Evolutionary conservation across 169 alveolate species (phyloP).

Genomic region (Plasmodium gallinaceum): DNA sequence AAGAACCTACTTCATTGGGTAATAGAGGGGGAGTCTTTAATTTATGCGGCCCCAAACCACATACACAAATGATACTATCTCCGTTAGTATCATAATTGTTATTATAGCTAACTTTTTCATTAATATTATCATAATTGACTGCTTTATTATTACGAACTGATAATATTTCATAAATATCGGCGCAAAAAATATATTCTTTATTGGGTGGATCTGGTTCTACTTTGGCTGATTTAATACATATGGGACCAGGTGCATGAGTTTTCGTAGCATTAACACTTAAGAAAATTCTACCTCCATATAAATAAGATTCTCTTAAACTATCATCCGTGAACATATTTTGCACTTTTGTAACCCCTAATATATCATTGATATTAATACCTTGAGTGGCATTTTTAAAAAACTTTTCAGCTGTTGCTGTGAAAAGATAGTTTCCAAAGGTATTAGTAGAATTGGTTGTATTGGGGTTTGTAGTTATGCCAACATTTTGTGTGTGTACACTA

Average conservation of each 20-base stretch:
- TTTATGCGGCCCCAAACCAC: constrained; percentile 81
- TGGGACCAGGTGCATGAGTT: constrained; percentile 82
- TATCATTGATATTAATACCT: constrained; percentile 67
- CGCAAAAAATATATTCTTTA: constrained; percentile 61
- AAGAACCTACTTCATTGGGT: constrained; percentile 81
- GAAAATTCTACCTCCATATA: constrained; percentile 81
- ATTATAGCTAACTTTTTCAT: not conserved
- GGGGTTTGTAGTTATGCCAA: not conserved
- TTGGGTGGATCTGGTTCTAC: constrained; percentile 63
- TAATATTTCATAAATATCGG: constrained; percentile 66
- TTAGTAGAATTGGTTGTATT: constrained; percentile 5
- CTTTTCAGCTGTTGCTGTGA: constrained; percentile 65
- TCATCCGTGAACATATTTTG: constrained; percentile 78
- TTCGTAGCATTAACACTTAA: constrained; percentile 78
- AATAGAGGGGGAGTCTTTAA: constrained; percentile 63
- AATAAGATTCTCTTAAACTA: constrained; percentile 74
- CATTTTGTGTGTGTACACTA: constrained; percentile 48
- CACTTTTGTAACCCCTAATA: constrained; percentile 72
- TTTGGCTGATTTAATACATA: constrained; percentile 65
- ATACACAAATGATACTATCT: constrained; percentile 75
- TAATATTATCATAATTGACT: not conserved
- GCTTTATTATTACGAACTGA: constrained; percentile 21
- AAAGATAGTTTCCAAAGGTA: constrained; percentile 53
- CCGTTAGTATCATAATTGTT: constrained; percentile 47
- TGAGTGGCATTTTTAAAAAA: constrained; percentile 73